phyloP scores from a whole-genome alignment of 2,329 filamentous ascomycete species.

The Venturia nashicola region DNA sequence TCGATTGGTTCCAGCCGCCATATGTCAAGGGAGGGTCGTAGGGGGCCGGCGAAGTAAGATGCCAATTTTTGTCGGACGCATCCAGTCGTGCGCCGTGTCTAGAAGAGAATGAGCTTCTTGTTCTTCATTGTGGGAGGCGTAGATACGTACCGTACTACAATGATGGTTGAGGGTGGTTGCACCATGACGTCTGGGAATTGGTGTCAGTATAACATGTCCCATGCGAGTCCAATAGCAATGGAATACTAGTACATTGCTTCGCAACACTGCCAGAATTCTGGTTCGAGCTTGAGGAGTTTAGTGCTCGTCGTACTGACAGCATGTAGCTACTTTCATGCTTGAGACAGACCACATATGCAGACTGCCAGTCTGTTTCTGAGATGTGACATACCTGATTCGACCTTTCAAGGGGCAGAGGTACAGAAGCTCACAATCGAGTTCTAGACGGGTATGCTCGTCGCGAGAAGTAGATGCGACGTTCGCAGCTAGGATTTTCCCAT shows the following conservation, averaged over 20 bases:
- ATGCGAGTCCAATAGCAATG: background rate
- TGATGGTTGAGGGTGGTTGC: slow-evolving; percentile 6
- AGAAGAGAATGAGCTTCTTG: background rate
- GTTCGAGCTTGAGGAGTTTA: background rate
- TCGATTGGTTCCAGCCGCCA: slow-evolving; percentile 81
- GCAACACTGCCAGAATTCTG: background rate
- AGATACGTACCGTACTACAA: slow-evolving; percentile 8
- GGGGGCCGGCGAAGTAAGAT: slow-evolving; percentile 79
- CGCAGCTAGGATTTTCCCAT: background rate
- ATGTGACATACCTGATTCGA: background rate
- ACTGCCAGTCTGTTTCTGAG: background rate
- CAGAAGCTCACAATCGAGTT: background rate
- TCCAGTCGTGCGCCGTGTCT: slow-evolving; percentile 82
- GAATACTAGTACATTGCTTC: background rate
- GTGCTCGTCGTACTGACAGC: background rate
- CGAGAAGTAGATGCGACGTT: background rate
- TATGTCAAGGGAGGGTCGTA: slow-evolving; percentile 95
- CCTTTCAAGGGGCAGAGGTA: background rate
- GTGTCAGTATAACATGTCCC: background rate
- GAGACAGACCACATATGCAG: background rate
- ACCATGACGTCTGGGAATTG: slow-evolving; percentile 4
- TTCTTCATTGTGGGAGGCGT: background rate
- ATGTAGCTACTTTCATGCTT: background rate
- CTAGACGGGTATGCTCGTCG: background rate
- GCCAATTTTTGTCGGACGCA: slow-evolving; percentile 89